Conservation (phyloP, 2,329 filamentous ascomycete genomes). For the Ascochyta pisi region DNA sequence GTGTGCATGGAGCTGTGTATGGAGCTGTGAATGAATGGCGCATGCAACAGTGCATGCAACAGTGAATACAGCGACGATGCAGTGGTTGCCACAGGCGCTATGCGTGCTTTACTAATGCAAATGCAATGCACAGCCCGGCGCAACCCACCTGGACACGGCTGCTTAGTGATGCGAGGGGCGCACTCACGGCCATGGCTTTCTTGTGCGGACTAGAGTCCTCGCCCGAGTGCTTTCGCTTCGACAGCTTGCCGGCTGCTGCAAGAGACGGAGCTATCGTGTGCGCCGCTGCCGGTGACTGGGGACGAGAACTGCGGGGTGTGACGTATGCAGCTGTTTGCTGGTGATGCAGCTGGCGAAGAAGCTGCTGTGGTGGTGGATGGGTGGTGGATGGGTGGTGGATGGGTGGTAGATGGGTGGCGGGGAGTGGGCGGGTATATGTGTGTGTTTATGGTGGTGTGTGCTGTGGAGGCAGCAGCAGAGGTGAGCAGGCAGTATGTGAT, state of each 20-base stretch:
- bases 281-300: slow-evolving; percentile 22
- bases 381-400: neutral
- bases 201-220: slow-evolving; percentile 50
- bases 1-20: too few relatives aligned
- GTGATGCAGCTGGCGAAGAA: neutral
- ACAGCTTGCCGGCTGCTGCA: slow-evolving; percentile 50
- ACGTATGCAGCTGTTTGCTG: slow-evolving; percentile 8
- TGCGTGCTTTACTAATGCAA: slow-evolving; percentile 32
- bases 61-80: neutral
- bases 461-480: slow-evolving; percentile 20
- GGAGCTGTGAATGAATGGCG: too few relatives aligned
- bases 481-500: slow-evolving; percentile 3
- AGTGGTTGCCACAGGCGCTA: slow-evolving; percentile 17
- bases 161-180: slow-evolving; percentile 4
- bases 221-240: slow-evolving; percentile 50
- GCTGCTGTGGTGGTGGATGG: neutral
- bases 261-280: slow-evolving; percentile 33
- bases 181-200: slow-evolving; percentile 52
- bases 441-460: neutral
- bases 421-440: neutral
- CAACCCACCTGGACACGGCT: neutral
- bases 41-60: too few relatives aligned
- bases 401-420: slow-evolving; percentile 5
- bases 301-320: slow-evolving; percentile 23
- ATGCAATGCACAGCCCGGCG: too few relatives aligned